Percentiles rank a stretch among this genome's conserved stretches.
phyloP scores from a whole-genome alignment of 306 rosid species.

The Clitoria ternatea region DNA sequence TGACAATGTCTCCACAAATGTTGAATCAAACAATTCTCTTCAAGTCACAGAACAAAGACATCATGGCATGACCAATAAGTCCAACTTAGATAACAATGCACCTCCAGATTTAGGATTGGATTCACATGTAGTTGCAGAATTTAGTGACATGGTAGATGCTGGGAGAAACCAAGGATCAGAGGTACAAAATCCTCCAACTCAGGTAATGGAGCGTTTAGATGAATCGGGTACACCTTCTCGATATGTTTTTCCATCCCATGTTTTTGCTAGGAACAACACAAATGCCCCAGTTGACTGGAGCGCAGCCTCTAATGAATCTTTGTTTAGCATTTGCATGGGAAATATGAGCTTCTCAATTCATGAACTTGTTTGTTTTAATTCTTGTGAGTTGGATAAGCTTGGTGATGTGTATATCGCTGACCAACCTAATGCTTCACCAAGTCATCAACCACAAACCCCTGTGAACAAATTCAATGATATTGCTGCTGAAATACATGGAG shows the following conservation, averaged over 20 bases:
- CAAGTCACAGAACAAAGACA: slow-evolving; percentile 10
- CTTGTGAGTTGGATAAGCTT: slow-evolving; percentile 30
- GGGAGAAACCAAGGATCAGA: slow-evolving; percentile 17
- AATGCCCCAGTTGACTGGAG: slow-evolving; percentile 73
- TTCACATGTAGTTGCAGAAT: too few species aligned
- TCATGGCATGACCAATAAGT: too few species aligned
- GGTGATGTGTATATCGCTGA: slow-evolving; percentile 27
- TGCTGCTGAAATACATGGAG: slow-evolving; percentile 15
- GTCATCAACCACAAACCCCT: slow-evolving; percentile 21
- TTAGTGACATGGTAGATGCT: not conserved
- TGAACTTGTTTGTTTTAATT: slow-evolving; percentile 33
- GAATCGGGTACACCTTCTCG: slow-evolving; percentile 26
- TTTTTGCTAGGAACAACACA: slow-evolving; percentile 59
- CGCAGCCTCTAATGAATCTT: slow-evolving; percentile 67
- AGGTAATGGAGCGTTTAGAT: slow-evolving; percentile 61
- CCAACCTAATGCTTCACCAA: slow-evolving; percentile 29
- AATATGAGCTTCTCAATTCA: slow-evolving; percentile 76
- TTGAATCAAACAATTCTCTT: not conserved
- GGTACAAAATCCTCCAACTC: slow-evolving; percentile 55
- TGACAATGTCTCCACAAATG: not conserved
- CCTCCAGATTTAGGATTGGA: too few species aligned
- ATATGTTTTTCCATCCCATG: slow-evolving; percentile 65
- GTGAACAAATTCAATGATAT: slow-evolving; percentile 31
- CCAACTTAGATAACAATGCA: too few species aligned
- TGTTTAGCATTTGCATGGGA: slow-evolving; percentile 88